These are phyloP conservation scores for Tetradesmus obliquus DNA, from an alignment of 139 green algal genomes.

Conservation along the genomic window DNA sequence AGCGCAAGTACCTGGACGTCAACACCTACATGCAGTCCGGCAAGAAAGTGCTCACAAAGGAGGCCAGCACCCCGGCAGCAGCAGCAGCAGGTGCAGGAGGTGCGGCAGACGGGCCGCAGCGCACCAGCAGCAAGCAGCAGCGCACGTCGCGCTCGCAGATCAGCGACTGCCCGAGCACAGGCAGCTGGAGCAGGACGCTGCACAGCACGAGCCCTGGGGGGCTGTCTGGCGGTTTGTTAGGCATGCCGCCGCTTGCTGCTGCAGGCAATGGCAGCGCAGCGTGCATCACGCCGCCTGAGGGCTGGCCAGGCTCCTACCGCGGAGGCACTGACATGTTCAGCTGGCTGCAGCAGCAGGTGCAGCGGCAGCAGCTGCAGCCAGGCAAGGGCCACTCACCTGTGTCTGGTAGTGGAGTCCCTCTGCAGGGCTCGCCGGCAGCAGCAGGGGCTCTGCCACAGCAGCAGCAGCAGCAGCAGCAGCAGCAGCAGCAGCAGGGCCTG, in stretches of 20 bases:
- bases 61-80: background rate
- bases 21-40: background rate
- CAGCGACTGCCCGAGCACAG: background rate
- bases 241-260: background rate
- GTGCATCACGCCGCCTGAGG: background rate
- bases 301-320: background rate
- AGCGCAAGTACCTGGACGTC: conserved; percentile 26
- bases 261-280: background rate
- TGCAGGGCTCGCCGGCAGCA: conserved; percentile 9
- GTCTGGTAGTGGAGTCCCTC: background rate
- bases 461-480: background rate
- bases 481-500: background rate
- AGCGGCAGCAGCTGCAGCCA: conserved; percentile 10
- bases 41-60: background rate
- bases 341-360: conserved; percentile 7
- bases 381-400: background rate
- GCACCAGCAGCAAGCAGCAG: conserved; percentile 12
- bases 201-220: background rate
- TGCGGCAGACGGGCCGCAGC: background rate
- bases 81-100: conserved; percentile 11
- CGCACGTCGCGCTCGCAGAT: background rate
- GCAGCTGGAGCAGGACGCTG: background rate
- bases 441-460: background rate
- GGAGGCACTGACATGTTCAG: background rate
- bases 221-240: background rate